Evolutionary conservation across 495 filamentous ascomycete species (phyloP), one percentile per base, ranked within the genome.

Genomic region (Cercophora newfieldiana): DNA sequence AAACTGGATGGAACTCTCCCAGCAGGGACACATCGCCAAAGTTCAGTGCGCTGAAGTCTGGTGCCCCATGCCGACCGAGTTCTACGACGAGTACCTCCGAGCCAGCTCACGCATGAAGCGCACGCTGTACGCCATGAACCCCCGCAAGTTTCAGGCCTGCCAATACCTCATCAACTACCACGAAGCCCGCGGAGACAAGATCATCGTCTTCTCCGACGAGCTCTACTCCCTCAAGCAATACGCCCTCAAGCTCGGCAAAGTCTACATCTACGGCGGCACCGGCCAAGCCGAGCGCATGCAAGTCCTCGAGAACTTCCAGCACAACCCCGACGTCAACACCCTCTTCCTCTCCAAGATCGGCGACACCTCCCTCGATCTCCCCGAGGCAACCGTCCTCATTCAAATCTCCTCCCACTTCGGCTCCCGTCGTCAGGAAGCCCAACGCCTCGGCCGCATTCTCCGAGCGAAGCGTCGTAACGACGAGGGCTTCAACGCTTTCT

Each of bases 401-500:
- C 95, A 99, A 69, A 97, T 99, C 62, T 97, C 94, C 2, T 97
- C 94, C 0, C 95, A 99, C 78, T 99, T 97, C 70, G 95, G 95
- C 66, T 98, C 95, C 14, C 93, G 95, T 66, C 90, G 95, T 76
- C 95, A 99, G 75, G 95, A 99, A 76, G 95, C 95, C 0, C 95
- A 99, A 73, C 88, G 95, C 1, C 85, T 99, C 1, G 95, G 95
- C 12, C 90, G 95, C 37, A 99, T 99, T 72, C 89, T 99, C 12
- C 87, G 95, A 72, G 95, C 95, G 22, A 99, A 99, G 77, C 89
- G 95, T 31, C 84, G 96, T 67, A 98, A 97, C 72, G 95, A 99
- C 78, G 95, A 98, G 77, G 96, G 96, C 21, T 99, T 99, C 80
- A 99, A 99, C 78, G 95, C 95, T 0, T 99, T 99, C 80, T 99